Base-by-base conservation (phyloP, 805 yeast species). In the Myxozyma geophila region DNA sequence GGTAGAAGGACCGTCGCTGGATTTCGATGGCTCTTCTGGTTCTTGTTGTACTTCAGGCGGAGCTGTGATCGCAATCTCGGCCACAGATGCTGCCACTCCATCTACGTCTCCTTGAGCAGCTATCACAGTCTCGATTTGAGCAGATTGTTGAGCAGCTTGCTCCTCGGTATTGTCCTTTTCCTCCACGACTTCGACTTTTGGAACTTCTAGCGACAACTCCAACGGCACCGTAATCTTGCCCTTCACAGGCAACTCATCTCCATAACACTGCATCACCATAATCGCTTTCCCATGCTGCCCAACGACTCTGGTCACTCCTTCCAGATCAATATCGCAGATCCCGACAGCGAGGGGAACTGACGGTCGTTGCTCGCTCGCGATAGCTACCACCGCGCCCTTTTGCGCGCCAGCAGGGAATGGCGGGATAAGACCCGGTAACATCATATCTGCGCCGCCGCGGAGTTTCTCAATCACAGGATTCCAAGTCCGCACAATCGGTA, bases 221-320 rank as follows among this genome's bases (percentile, higher is more conserved):
- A 60, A 66, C 0, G 90, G 91, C 7, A 78, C 73, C 15, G 75
- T 72, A 3, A 79, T 64, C 36, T 77, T 73, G 52, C 84, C 64
- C 83, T 70, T 41, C 77, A 55, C 77, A 54, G 78, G 83, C 56
- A 93, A 77, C 58, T 82, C 84, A 73, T 93, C 99, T 2, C 84
- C 87, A 17, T 82, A 74, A 39, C 81, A 81, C 70, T 91, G 96
- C n/a, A 85, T 70, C 4, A 91, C 78, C 54, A 82, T 80, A 0
- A 92, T 96, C 0, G 95, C 97, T 37, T 88, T 84, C 12, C 98
- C 99, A 15, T 81, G 81, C 15, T 82, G 78, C 0, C 91, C 92
- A 54, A 58, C 78, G 72, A 47, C 77, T 17, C 67, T 40, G 15
- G 63, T 75, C 54, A 78, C 75, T 1, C 76, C 74, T 2, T 77